A percentile compares a stretch with the other conserved stretches of the same genome.
Evolutionary conservation across 306 rosid genomes (phyloP).

Genomic region (Rubus idaeus): DNA sequence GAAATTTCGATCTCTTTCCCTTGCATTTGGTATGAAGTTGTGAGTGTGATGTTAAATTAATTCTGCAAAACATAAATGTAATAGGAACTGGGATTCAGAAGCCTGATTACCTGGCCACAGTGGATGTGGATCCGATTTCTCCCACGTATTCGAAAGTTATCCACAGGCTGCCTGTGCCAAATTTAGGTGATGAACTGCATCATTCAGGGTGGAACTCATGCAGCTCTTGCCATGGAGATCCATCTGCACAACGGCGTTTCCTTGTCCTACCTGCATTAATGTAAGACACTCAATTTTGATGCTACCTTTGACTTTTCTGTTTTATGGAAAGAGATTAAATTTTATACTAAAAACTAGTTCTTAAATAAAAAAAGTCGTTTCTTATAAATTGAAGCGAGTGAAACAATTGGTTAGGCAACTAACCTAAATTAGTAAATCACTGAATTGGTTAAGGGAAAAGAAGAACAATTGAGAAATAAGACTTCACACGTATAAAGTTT

Average conservation of each 20-base stretch:
- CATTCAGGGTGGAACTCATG: constrained; percentile 95
- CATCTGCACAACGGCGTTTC: constrained; percentile 61
- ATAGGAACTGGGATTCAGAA: constrained; percentile 84
- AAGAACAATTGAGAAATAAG: background rate
- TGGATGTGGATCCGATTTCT: constrained; percentile 83
- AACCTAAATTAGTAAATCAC: background rate
- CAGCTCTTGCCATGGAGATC: constrained; percentile 95
- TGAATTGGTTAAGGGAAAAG: background rate
- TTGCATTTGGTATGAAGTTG: background rate
- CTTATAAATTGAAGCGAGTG: background rate
- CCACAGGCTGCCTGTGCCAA: constrained; percentile 62
- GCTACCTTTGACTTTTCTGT: background rate
- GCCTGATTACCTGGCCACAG: constrained; percentile 94
- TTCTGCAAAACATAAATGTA: background rate
- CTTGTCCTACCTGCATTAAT: constrained; percentile 67
- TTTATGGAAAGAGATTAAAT: too few species aligned
- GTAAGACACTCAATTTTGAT: constrained; percentile 38
- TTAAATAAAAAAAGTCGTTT: background rate
- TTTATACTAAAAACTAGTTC: too few species aligned
- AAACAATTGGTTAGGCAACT: background rate
- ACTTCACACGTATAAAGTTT: background rate
- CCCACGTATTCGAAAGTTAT: constrained; percentile 82
- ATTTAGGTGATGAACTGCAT: constrained; percentile 83
- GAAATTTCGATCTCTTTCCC: background rate
- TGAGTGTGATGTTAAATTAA: background rate